Evolutionary conservation across 371 early-diverging fungal genomes (phyloP), one percentile per base, ranked within the genome.

Genomic region (Mortierella sp.): DNA sequence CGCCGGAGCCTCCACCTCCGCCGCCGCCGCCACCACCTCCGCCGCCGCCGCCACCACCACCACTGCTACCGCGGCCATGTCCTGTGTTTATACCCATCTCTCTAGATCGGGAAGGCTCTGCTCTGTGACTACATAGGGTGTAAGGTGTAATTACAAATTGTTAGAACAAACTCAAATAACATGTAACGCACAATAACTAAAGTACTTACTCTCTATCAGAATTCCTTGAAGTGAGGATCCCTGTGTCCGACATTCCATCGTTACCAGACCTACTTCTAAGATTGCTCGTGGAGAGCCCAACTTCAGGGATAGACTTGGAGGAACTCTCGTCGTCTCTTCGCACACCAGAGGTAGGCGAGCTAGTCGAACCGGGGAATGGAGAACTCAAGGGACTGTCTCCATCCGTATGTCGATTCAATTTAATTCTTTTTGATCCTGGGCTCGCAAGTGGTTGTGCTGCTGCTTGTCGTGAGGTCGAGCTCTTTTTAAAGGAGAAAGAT

Each of bases 361-460:
- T n/a, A 3, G 62, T n/a, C 14, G 60, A 40, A 24, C 55, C 63
- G 16, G 43, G 65, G 20, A 70, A 40, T 16, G 70, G 66, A 20
- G 62, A 65, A 14, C 32, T 43, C 11, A 65, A 54, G 5, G 70
- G 75, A 37, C 70, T 69, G 26, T 65, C 75, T 28, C 45, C 39
- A 24, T 75, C 75, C 2, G 72, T 58, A 14, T 73, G 73, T 30
- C 78, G 72, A 57, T 78, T 78, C 62, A 78, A 24, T 62, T 78
- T 78, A 66, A 78, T 78, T 3, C 73, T 32, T 62, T 78, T 78
- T 9, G 78, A 59, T 43, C 69, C 69, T 39, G 72, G 28, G 0
- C 62, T 66, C 24, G 63, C 4, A 11, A 63, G 30, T 2, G 64
- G 47, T 12, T 59, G 24, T 4, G 49, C 8, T 16, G 43, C n/a